Evolutionary conservation across 225 moss, liverwort and hornwort species (phyloP).

Genomic region (Marchantia paleacea): DNA sequence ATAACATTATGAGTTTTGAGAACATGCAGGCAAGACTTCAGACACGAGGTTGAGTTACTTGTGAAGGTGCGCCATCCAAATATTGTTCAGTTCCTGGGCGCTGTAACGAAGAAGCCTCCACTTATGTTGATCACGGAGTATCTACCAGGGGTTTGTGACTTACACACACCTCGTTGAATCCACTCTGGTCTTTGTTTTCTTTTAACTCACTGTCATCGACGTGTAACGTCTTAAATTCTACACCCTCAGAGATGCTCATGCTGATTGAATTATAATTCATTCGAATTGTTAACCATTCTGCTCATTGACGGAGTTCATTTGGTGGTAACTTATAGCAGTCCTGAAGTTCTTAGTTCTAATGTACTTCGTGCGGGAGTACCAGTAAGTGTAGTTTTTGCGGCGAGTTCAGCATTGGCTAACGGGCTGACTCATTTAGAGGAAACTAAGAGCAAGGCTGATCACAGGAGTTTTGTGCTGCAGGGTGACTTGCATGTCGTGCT

Average conservation of each 20-base stretch:
- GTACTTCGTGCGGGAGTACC: not conserved
- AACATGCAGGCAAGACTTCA: conserved; percentile 56
- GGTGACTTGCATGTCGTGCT: conserved; percentile 68
- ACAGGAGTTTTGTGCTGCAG: conserved; percentile 13
- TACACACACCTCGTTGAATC: not conserved
- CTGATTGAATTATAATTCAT: not conserved
- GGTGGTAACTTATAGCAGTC: not conserved
- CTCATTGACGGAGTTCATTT: not conserved
- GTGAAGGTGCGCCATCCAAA: conserved; percentile 84
- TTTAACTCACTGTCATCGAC: not conserved
- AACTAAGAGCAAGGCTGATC: not conserved
- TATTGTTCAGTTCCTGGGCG: conserved; percentile 86
- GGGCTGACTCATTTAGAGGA: not conserved
- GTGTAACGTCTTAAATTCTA: no score
- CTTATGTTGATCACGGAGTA: conserved; percentile 85
- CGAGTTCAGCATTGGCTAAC: no score
- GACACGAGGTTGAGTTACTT: conserved; percentile 85
- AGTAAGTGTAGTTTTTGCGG: not conserved
- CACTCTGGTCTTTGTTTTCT: not conserved
- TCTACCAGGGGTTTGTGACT: conserved; percentile 55
- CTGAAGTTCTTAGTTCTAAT: not conserved
- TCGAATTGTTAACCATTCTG: not conserved
- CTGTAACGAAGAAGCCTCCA: conserved; percentile 63
- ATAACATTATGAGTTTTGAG: not conserved
- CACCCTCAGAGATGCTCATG: not conserved